phyloP scores from a whole-genome alignment of 2,329 filamentous ascomycete species.

The Ophiostoma ulmi region DNA sequence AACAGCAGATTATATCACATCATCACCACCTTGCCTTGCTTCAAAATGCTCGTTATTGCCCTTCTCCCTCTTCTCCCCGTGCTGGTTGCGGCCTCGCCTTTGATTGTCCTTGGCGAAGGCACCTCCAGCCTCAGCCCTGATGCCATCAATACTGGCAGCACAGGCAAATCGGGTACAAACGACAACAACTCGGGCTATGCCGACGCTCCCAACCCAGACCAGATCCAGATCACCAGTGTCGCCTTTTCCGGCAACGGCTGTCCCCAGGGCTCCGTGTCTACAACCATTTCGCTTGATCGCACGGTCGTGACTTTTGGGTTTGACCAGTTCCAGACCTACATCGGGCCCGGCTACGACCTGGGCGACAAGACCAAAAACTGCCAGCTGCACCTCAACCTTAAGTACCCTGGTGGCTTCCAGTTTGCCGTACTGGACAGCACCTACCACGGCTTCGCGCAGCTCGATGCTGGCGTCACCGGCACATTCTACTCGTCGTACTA shows the following conservation, averaged over 20 bases:
- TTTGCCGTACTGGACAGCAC: slow-evolving; percentile 44
- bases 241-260: slow-evolving; percentile 44
- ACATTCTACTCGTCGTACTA: slow-evolving; percentile 46
- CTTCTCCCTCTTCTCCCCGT: neutral
- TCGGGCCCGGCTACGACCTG: slow-evolving; percentile 38
- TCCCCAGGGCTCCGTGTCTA: slow-evolving; percentile 40
- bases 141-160: neutral
- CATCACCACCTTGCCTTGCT: neutral
- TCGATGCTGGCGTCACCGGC: slow-evolving; percentile 42
- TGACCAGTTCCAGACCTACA: slow-evolving; percentile 45
- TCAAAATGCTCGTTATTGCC: neutral
- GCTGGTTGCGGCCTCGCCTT: neutral
- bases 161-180: neutral
- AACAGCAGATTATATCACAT: neutral
- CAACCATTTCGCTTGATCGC: slow-evolving; percentile 32
- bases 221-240: slow-evolving; percentile 40
- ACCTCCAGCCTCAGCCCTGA: neutral
- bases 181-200: slow-evolving; percentile 31
- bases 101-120: neutral
- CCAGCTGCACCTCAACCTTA: slow-evolving; percentile 44
- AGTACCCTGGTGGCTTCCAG: slow-evolving; percentile 46
- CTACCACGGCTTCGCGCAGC: slow-evolving; percentile 46
- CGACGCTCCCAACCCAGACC: slow-evolving; percentile 37
- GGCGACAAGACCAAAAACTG: slow-evolving; percentile 44
- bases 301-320: slow-evolving; percentile 46